Percentiles rank a stretch among this genome's conserved stretches.
Conservation (phyloP, 148 eudicot genomes). For the Chenopodium suecicum region DNA sequence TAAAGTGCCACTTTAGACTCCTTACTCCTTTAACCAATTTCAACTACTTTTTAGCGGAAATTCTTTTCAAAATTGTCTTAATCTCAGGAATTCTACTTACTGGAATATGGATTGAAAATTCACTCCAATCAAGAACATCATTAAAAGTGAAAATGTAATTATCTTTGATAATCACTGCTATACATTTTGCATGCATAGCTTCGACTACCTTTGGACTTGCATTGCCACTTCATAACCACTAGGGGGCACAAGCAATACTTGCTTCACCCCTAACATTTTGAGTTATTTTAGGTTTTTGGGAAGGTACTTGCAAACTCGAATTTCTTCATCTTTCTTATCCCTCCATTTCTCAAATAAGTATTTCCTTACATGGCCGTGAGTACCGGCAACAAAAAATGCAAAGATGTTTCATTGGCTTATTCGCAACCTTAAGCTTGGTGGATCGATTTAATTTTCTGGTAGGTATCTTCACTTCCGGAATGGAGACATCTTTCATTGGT, state of each 20-base stretch:
- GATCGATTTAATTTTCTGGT: constrained; percentile 2
- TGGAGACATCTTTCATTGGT: constrained; percentile 36
- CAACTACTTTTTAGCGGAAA: constrained; percentile 29
- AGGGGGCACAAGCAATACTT: constrained; percentile 54
- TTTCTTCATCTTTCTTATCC: constrained; percentile 44
- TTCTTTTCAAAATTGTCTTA: constrained; percentile 40
- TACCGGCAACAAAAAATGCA: constrained; percentile 48
- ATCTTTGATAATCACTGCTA: constrained; percentile 54
- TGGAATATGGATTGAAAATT: constrained; percentile 37
- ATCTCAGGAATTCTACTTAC: constrained; percentile 41
- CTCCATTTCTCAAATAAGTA: constrained; percentile 35
- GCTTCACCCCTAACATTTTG: constrained; percentile 35
- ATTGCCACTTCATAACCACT: constrained; percentile 52
- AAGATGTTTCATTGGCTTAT: constrained; percentile 26
- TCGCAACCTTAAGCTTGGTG: constrained; percentile 9
- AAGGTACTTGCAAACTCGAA: constrained; percentile 46
- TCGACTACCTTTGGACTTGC: constrained; percentile 66
- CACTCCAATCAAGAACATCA: constrained; percentile 56
- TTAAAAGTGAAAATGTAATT: constrained; percentile 46
- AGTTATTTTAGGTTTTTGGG: constrained; percentile 41
- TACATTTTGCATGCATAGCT: constrained; percentile 48
- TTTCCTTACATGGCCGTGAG: constrained; percentile 36
- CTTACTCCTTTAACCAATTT: constrained; percentile 35
- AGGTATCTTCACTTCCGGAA: constrained; percentile 30
- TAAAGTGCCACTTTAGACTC: constrained; percentile 42